Base-by-base conservation (phyloP, 768 basidiomycete genomes). In the Phlegmacium glaucopus region DNA sequence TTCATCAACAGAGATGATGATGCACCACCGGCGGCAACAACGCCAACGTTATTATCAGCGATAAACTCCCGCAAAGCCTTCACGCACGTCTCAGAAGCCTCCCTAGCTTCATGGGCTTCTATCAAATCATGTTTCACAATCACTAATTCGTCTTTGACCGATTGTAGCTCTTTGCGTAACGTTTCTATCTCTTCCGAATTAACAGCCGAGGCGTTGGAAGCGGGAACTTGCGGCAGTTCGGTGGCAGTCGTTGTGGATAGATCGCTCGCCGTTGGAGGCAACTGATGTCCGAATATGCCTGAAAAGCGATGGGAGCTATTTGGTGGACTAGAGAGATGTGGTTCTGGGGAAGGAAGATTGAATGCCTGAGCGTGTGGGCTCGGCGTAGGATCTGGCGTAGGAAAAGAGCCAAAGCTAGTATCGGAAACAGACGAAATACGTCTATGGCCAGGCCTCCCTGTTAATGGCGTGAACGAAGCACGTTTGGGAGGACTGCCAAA, bases 1-100 rank as follows among this genome's bases (percentile, higher is more conserved):
- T 72, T 73, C 3, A 72, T 54, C 16, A 63, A 54, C 34, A 58
- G 52, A 39, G 59, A 44, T 6, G 50, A 49, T 18, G 45, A 41
- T 42, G 42, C 42, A 45, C 39, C 54, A 26, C 42, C 56, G 53
- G 13, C 45, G 28, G 22, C 47, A 15, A 27, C 32, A 16, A 57
- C 65, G 8, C 86, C 86, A 41, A 87, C 72, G 47, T 82, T 80
- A 61, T 85, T 82, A 53, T 89, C 82, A 16, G 79, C 80, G 53
- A 91, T 90, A 61, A 87, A 97, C 48, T 83, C 85, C 30, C 93
- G 77, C 36, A 98, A 71, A 0, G 87, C 90, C 45, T 79, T 82
- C 53, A 89, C 82, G 61, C 91, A 94, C 1, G 78, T 78, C 54
- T 97, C 93, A 29, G 87, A 90, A 4, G 94, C 94, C 59, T 91